A percentile compares a stretch with the other conserved stretches of the same genome.
These are phyloP conservation scores for Xylaria curta DNA, from an alignment of 495 filamentous ascomycete species.

Conservation along the genomic window DNA sequence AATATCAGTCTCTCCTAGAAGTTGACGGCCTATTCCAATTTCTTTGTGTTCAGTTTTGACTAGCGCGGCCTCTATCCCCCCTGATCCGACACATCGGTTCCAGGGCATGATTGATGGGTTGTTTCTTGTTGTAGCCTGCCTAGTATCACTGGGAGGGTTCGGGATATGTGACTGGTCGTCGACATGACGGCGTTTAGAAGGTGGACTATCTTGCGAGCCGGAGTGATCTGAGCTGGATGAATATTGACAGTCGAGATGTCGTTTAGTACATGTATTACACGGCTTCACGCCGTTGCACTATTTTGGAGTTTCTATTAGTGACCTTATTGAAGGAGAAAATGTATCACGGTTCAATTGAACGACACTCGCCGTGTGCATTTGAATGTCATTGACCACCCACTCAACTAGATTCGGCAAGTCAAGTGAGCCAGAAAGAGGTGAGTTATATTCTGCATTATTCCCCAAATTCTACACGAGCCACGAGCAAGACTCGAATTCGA, in stretches of 20 bases:
- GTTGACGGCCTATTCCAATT: constrained; percentile 35
- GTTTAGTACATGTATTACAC: constrained; percentile 70
- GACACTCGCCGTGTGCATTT: constrained; percentile 1
- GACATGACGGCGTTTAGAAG: constrained; percentile 54
- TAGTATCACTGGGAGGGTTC: constrained; percentile 29
- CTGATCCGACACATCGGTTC: constrained; percentile 30
- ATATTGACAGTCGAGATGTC: constrained; percentile 61
- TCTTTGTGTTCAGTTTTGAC: constrained; percentile 33
- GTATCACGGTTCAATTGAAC: constrained; percentile 10
- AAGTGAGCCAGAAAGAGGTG: neutral
- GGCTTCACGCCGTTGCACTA: constrained; percentile 74
- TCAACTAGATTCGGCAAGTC: constrained; percentile 1
- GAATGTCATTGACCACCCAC: constrained; percentile 6
- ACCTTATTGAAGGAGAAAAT: neutral
- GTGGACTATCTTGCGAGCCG: constrained; percentile 46
- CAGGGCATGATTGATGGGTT: constrained; percentile 33
- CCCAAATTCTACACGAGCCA: neutral
- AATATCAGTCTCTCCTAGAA: constrained; percentile 38
- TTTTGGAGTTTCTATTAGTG: constrained; percentile 1
- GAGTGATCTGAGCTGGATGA: constrained; percentile 42
- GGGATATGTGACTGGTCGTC: constrained; percentile 44
- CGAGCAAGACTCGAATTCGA: neutral
- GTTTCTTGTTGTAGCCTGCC: constrained; percentile 28
- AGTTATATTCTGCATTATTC: neutral
- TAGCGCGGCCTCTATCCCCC: constrained; percentile 25